Evolutionary conservation across 116 monocot genomes (phyloP), one percentile per base, ranked within the genome.

Genomic region (Phalaenopsis hybrid): DNA sequence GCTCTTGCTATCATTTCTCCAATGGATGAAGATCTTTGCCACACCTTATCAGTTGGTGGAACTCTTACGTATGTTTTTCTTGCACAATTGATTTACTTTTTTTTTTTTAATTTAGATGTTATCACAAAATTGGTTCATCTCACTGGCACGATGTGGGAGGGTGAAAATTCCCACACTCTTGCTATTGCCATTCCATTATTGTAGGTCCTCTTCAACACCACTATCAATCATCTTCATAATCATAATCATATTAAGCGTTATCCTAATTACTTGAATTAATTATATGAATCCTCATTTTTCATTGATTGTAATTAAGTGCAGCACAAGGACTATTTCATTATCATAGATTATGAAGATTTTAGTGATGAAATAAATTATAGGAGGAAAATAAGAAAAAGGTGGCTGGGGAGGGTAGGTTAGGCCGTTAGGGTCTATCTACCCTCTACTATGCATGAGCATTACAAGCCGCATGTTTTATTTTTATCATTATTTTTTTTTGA

Each of bases 41-140:
- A 93, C 68, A 84, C 33, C 51, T 50, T 96, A n/a, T 90, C 96
- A 44, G 78, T 96, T 78, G 44, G 89, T 81, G 96, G 96, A 83
- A 92, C 90, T 85, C 37, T 96, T 67, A 80, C 83, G 96, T 96
- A 92, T 78, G 89, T 76, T 78, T 52, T 63, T 51, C 83, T 51
- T 9, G 11, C 37, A 37, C 23, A 50, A 67, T 79, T 6, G 63
- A 6, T 63, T 58, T 58, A 4, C 17, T 21, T 63, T 63, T 51
- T 2, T 51, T 51, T 51, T 51, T 51, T n/a, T n/a, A 12, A 11
- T 12, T 23, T 63, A 63, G 63, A 63, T 6, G 21, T 25, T n/a
- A 4, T 63, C 63, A 63, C 25, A 63, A 63, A 63, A 23, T n/a
- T 63, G 51, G 51, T 9, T 2, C 10, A 9, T 1, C 51, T 51